Percentiles rank a stretch among this genome's conserved stretches.
Conservation (phyloP, 805 yeast genomes). For the Lipomyces yamadae region DNA sequence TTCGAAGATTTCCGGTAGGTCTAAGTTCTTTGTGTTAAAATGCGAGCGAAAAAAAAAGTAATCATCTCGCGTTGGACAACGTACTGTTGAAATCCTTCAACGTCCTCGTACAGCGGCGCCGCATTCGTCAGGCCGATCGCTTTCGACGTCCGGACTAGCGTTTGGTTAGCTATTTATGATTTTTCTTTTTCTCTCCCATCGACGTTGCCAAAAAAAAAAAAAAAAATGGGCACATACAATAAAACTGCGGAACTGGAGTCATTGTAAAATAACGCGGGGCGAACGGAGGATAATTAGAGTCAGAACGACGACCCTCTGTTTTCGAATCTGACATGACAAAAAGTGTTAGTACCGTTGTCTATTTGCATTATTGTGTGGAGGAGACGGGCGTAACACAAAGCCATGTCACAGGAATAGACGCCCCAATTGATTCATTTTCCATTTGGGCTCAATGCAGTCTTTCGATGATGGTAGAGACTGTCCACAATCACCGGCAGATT, state of each 20-base stretch:
- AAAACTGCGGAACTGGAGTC: conserved; percentile 26
- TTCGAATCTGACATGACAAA: not conserved
- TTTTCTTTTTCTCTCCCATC: too few relatives aligned
- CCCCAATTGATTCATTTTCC: too few relatives aligned
- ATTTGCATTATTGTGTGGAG: too few relatives aligned
- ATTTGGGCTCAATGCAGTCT: too few relatives aligned
- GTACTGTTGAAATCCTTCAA: conserved; percentile 45
- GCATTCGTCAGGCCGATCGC: conserved; percentile 58
- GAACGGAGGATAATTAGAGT: not conserved
- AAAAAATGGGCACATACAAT: conserved; percentile 13
- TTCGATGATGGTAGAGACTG: too few relatives aligned
- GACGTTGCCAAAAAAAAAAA: too few relatives aligned
- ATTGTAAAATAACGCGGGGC: not conserved
- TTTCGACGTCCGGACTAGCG: conserved; percentile 62
- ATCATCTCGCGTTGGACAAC: not conserved
- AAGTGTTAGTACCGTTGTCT: too few relatives aligned
- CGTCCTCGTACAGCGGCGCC: conserved; percentile 49
- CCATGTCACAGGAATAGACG: too few relatives aligned
- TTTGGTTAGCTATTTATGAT: not conserved
- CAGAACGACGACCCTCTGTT: not conserved
- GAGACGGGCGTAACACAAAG: too few relatives aligned
- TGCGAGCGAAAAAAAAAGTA: not conserved
- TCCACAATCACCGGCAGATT: too few relatives aligned
- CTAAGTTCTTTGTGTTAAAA: not conserved
- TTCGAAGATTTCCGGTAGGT: conserved; percentile 50